phyloP scores from a whole-genome alignment of 2,329 filamentous ascomycete species.

The Monilinia fructicola region DNA sequence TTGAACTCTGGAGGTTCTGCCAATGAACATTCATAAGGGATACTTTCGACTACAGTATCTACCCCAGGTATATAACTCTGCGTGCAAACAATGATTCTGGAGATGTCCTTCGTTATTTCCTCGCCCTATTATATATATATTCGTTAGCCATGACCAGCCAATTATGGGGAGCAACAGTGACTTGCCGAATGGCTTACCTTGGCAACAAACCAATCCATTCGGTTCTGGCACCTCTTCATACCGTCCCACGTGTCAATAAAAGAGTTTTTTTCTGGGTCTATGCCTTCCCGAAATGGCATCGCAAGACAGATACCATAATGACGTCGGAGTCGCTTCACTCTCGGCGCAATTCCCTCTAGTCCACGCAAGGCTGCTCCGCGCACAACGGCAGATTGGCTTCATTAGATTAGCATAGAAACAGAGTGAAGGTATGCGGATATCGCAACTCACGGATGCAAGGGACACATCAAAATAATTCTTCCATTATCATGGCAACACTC shows the following conservation, averaged over 20 bases:
- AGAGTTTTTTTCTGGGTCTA: conserved; percentile 19
- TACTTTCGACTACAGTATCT: neutral
- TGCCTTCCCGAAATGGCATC: conserved; percentile 18
- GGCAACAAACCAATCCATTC: conserved; percentile 26
- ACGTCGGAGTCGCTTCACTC: conserved; percentile 21
- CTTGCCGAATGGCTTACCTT: conserved; percentile 24
- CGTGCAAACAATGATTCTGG: neutral
- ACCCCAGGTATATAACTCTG: neutral
- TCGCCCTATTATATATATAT: conserved; percentile 14
- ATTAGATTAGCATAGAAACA: conserved; percentile 12
- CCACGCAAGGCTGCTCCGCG: conserved; percentile 30
- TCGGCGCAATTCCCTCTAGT: conserved; percentile 26
- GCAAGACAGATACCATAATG: conserved; percentile 22
- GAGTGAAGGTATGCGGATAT: neutral
- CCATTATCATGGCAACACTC: conserved; percentile 31
- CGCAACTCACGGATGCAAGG: conserved; percentile 29
- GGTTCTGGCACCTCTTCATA: conserved; percentile 3
- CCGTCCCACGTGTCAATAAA: neutral
- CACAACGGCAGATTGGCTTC: conserved; percentile 32
- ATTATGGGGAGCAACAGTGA: neutral
- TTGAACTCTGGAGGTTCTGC: conserved; percentile 21
- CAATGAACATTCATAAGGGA: conserved; percentile 13
- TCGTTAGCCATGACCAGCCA: neutral
- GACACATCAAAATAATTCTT: conserved; percentile 29
- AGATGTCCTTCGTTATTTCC: conserved; percentile 21